A percentile compares a stretch with the other conserved stretches of the same genome.
phyloP scores from a whole-genome alignment of 495 filamentous ascomycete genomes.

The Pseudevernia furfuracea region DNA sequence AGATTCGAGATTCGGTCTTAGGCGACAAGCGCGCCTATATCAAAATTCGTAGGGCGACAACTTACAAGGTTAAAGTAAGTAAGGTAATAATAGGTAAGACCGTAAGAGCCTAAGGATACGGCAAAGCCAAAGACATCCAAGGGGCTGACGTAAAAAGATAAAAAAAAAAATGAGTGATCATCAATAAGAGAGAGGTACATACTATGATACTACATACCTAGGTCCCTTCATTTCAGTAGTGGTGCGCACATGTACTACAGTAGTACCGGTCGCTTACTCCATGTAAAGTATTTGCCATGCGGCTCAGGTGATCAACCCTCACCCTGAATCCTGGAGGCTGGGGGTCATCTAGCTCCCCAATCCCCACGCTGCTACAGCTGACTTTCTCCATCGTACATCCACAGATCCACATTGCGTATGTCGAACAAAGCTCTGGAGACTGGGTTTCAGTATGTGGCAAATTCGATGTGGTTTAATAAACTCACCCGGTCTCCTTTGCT shows the following conservation, averaged over 20 bases:
- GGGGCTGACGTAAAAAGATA: too few species aligned
- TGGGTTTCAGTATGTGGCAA: background rate
- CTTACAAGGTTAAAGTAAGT: too few species aligned
- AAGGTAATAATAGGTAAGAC: too few species aligned
- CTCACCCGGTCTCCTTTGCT: background rate
- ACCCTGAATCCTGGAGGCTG: background rate
- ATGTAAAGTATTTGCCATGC: background rate
- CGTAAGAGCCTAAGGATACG: background rate
- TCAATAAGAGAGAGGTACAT: background rate
- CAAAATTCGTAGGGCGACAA: background rate
- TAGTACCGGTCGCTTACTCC: background rate
- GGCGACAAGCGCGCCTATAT: conserved; percentile 5
- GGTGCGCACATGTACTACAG: background rate
- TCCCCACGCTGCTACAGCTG: background rate
- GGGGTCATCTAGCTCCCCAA: background rate
- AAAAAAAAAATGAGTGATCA: background rate
- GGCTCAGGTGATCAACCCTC: background rate
- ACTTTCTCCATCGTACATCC: too few species aligned
- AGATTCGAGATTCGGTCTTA: too few species aligned
- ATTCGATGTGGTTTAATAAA: background rate
- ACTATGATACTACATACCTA: too few species aligned
- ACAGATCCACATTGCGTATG: too few species aligned
- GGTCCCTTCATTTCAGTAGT: background rate
- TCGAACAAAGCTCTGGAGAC: background rate
- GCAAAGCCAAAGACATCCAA: too few species aligned